Evolutionary conservation across 371 early-diverging fungal genomes (phyloP), one percentile per base, ranked within the genome.

Genomic region (Mucor sp.): DNA sequence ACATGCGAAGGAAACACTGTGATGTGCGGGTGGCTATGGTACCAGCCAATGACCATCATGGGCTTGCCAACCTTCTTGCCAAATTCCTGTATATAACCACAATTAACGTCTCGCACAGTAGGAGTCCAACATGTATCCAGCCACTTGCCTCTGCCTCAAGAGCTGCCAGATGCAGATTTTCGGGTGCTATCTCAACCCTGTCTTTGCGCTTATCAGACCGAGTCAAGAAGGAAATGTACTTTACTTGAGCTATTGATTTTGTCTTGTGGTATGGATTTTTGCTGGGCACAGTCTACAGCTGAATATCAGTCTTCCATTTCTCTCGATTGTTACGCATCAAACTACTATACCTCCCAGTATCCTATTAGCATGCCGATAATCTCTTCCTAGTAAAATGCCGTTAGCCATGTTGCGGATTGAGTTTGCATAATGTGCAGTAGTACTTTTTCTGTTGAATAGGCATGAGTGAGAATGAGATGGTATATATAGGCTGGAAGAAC

Each of bases 191-290:
- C 65, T 89, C 93, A 6, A 93, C 93, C 35, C 93, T 80, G 63
- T 93, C 93, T 60, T 87, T 87, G 25, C 90, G 83, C 72, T 91
- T 93, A 66, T 93, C 91, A 35, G 89, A 88, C n/a, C 93, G 77
- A 27, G 87, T 84, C 39, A 89, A 63, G 44, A 91, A 71, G 0
- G 89, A 82, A 12, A 90, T 83, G 6, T 79, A 77, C 12, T 83
- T 79, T 1, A 92, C 84, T 6, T 74, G 60, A 3, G 89, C 91
- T 25, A 81, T 69, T 48, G 67, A 65, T 47, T 60, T 74, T 12
- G 39, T 69, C 67, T 53, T 66, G 62, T 57, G 44, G 35, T 66
- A 81, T 17, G 79, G 79, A 55, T 78, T 77, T 17, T 53, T 73
- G 30, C 65, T 74, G 15, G 69, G 41, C 25, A 66, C 30, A 7